Base-by-base conservation (phyloP, 2,329 filamentous ascomycete species). In the Arachnomyces sp. region DNA sequence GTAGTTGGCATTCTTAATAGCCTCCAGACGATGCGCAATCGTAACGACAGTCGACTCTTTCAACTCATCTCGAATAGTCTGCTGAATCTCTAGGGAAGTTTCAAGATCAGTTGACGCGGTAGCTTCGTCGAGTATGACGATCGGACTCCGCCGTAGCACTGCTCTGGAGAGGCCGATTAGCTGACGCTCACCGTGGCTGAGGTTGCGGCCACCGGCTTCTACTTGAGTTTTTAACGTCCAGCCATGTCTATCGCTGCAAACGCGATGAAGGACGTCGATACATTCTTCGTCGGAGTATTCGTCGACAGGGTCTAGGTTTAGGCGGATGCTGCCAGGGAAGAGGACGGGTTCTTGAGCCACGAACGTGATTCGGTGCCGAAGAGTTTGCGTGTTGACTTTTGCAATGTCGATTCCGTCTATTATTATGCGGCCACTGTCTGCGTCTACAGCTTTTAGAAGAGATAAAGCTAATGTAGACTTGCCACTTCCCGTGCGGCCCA, bases 401-500 rank as follows among this genome's bases (percentile, higher is more conserved):
- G 74, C 65, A 28, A 81, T 73, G 46, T 82, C 74, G 12, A 82
- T 66, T 15, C 67, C 68, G 49, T 82, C 79, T 38, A 83, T 71
- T 3, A 72, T 49, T 32, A 83, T 81, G 2, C 61, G 62, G 3
- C 79, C 79, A 2, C 58, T 63, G 30, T 71, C 66, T 0, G 77
- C 74, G 0, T 67, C 54, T 11, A 78, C 56, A 8, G 72, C 77
- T 3, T 71, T 76, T 0, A 82, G 70, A 1, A 82, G 63, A 0
- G 74, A 68, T 1, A 81, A 60, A 0, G 78, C 77, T 1, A 90
- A 73, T 0, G 86, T 93, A 37, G 81, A 87, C 61, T 94, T 94
- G 3, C 87, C 87, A 3, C 82, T 87, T 0, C 84, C 64, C 0
- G 86, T 93, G 7, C 86, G 77, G 2, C 87, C 87, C 8, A 89